These are phyloP conservation scores for Zizania palustris DNA, from an alignment of 202 grass and related monocot species.

Conservation along the genomic window DNA sequence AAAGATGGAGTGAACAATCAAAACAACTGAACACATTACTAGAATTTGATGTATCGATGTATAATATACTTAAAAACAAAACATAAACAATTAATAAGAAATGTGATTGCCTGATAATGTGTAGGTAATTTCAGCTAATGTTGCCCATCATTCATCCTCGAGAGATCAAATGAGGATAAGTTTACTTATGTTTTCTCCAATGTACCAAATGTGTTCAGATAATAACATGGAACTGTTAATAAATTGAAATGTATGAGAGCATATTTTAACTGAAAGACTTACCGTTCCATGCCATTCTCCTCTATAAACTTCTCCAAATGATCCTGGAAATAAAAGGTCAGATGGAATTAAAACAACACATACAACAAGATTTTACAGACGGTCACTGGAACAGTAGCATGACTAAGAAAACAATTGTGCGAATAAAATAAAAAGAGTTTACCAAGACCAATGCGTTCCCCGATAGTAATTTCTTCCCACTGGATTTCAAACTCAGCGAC, in stretches of 20 bases:
- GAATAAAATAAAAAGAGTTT: constrained; percentile 38
- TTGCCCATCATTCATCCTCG: constrained; percentile 21
- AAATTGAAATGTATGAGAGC: constrained; percentile 5
- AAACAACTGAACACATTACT: background rate
- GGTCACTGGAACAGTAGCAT: constrained; percentile 35
- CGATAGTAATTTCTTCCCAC: constrained; percentile 89
- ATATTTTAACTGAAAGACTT: constrained; percentile 48
- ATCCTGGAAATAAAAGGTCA: constrained; percentile 65
- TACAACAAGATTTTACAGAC: background rate
- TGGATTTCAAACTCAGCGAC: constrained; percentile 94
- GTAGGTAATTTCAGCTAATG: constrained; percentile 8
- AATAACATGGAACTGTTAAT: constrained; percentile 23
- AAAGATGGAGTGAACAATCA: background rate
- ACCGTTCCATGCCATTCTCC: constrained; percentile 99
- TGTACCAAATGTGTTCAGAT: constrained; percentile 41
- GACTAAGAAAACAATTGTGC: constrained; percentile 37
- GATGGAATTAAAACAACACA: constrained; percentile 15
- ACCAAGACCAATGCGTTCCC: constrained; percentile 96
- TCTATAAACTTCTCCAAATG: constrained; percentile 97
- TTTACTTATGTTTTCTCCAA: constrained; percentile 15
- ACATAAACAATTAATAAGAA: too few species aligned
- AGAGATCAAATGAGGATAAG: background rate
- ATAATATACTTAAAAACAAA: too few species aligned
- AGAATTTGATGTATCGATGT: too few species aligned
- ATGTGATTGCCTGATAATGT: background rate